These are phyloP conservation scores for Malus hybrid DNA, from an alignment of 331 rosid genomes.

Conservation along the genomic window DNA sequence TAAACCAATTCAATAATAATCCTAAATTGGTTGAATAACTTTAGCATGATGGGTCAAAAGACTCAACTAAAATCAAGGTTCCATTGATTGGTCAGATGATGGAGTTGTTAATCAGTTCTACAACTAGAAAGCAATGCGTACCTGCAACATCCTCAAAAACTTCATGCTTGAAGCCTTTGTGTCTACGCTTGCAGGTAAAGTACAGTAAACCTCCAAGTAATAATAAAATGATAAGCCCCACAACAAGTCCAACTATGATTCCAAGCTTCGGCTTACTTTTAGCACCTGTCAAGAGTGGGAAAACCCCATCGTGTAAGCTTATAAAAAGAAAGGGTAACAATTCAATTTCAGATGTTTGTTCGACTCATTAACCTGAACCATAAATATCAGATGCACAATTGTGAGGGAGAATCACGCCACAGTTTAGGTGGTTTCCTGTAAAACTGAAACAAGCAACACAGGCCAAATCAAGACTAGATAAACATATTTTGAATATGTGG, in stretches of 20 bases:
- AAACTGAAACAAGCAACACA: constrained; percentile 50
- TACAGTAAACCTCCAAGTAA: constrained; percentile 45
- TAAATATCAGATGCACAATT: constrained; percentile 38
- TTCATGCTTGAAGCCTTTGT: constrained; percentile 54
- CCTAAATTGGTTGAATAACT: neutral
- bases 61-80: neutral
- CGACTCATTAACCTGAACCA: constrained; percentile 46
- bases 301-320: constrained; percentile 19
- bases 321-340: neutral
- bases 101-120: neutral
- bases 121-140: constrained; percentile 27
- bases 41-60: neutral
- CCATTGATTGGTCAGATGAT: neutral
- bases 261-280: constrained; percentile 49
- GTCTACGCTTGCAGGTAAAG: constrained; percentile 46
- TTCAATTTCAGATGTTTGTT: neutral
- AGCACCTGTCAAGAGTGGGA: constrained; percentile 35
- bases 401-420: constrained; percentile 38
- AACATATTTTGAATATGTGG: neutral
- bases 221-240: constrained; percentile 37
- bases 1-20: neutral
- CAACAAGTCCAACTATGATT: constrained; percentile 55
- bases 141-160: constrained; percentile 90
- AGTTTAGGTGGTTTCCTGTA: constrained; percentile 63
- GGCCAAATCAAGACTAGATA: neutral